Base-by-base conservation (phyloP, 2,329 filamentous ascomycete species). In the Immersiporthe knoxdaviesiana region DNA sequence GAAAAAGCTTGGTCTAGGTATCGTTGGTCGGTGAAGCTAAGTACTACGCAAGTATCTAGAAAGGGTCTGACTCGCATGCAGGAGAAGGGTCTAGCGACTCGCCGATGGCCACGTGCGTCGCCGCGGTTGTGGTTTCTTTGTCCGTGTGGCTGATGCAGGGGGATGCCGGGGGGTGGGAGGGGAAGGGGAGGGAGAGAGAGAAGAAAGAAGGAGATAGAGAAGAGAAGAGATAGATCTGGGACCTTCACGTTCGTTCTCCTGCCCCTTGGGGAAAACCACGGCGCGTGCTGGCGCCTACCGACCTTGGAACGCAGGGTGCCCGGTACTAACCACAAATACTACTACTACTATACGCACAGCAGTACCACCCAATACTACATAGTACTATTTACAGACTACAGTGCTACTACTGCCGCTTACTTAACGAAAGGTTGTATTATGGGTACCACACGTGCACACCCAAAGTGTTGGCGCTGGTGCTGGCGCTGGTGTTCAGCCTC, bases 31-130 rank as follows among this genome's bases (percentile, higher is more conserved):
- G 52, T 56, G 2, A 30, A 14, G 50, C 50, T 14, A 27, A 11
- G n/a, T 47, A 47, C n/a, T n/a, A n/a, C n/a, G n/a, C n/a, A n/a
- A n/a, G n/a, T n/a, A n/a, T n/a, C n/a, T n/a, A 54, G n/a, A n/a
- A 10, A 52, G 24, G 50, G 50, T 54, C 50, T 54, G 50, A 54
- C 50, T 54, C 50, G 50, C 50, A 54, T 54, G n/a, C 24, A 47
- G 44, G n/a, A 7, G 50, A 27, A 7, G 50, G 12, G 11, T 16
- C n/a, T 6, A 14, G 50, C 24, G 50, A 54, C 44, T 47, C 44
- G 44, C 44, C 44, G 44, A 47, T 8, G 44, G 44, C 44, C 44
- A 47, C 44, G 44, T 47, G 44, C 44, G 18, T 47, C 18, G 1
- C 8, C 21, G 21, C 5, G 44, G 21, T 3, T n/a, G 21, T 47